These are phyloP conservation scores for Hypoxylon sp. DNA, from an alignment of 2,329 filamentous ascomycete species.

Conservation along the genomic window DNA sequence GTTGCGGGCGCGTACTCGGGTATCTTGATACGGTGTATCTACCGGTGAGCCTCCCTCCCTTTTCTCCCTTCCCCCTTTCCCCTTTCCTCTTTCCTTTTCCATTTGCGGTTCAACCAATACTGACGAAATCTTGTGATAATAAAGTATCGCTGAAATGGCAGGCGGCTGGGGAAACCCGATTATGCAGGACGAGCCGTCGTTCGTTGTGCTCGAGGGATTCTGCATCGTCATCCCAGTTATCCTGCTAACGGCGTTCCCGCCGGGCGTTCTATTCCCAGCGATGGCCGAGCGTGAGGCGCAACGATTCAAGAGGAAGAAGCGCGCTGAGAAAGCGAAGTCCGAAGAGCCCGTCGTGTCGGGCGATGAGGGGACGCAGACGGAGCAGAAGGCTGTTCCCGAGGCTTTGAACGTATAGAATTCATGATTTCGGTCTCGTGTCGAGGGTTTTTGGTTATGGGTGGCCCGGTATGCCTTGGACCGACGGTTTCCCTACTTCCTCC, in stretches of 20 bases:
- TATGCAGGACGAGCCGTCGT: slow-evolving; percentile 74
- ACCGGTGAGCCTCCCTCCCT: slow-evolving; percentile 62
- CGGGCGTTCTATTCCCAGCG: slow-evolving; percentile 69
- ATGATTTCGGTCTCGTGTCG: background rate
- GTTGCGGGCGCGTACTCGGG: slow-evolving; percentile 62
- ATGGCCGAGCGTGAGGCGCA: slow-evolving; percentile 61
- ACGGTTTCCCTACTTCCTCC: background rate
- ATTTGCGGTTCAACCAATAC: background rate
- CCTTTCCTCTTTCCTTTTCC: background rate
- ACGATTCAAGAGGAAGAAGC: slow-evolving; percentile 47
- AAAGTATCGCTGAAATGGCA: slow-evolving; percentile 73
- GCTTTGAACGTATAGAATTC: slow-evolving; percentile 25
- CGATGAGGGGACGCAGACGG: slow-evolving; percentile 33
- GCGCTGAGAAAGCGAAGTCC: slow-evolving; percentile 25
- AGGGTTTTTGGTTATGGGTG: background rate
- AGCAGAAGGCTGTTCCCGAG: slow-evolving; percentile 23
- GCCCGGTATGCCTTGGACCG: background rate
- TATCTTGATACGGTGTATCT: slow-evolving; percentile 68
- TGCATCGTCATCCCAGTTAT: slow-evolving; percentile 66
- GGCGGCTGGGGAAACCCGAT: slow-evolving; percentile 75
- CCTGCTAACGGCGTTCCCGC: slow-evolving; percentile 68
- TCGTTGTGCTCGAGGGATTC: slow-evolving; percentile 70
- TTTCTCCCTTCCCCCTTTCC: too few species aligned
- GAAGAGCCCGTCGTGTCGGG: slow-evolving; percentile 29
- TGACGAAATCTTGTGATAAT: background rate